Conservation (phyloP, 306 rosid species). For the Vicia villosa region DNA sequence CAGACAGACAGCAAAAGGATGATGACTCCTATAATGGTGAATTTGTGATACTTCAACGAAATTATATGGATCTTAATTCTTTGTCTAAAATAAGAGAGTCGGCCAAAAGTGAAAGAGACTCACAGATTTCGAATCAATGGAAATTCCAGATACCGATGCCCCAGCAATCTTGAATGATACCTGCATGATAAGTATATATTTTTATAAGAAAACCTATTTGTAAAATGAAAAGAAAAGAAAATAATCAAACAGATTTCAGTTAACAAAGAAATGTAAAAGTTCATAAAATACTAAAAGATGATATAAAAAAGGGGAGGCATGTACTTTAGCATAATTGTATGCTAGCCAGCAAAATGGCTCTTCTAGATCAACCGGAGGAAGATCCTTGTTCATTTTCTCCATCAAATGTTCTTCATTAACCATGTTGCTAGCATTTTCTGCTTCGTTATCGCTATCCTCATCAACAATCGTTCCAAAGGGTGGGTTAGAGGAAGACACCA, state of each 20-base stretch:
- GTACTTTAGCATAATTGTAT: slow-evolving; percentile 89
- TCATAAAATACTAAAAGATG: slow-evolving; percentile 11
- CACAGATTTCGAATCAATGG: slow-evolving; percentile 82
- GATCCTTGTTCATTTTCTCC: slow-evolving; percentile 91
- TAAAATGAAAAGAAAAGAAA: slow-evolving; percentile 8
- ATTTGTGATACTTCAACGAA: slow-evolving; percentile 25
- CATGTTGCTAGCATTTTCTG: slow-evolving; percentile 69
- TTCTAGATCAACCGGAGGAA: slow-evolving; percentile 92
- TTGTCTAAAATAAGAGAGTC: slow-evolving; percentile 5
- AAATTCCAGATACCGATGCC: slow-evolving; percentile 84
- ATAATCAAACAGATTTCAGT: slow-evolving; percentile 20
- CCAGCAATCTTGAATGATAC: slow-evolving; percentile 82
- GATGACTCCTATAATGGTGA: slow-evolving; percentile 25
- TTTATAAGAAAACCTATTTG: background rate
- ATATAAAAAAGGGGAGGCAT: slow-evolving; percentile 13
- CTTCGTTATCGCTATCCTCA: slow-evolving; percentile 82
- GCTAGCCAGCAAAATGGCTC: slow-evolving; percentile 99
- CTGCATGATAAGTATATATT: slow-evolving; percentile 42
- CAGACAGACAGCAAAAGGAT: slow-evolving; percentile 27
- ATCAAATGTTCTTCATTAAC: slow-evolving; percentile 77
- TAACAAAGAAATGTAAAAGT: slow-evolving; percentile 27
- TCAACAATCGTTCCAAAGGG: slow-evolving; percentile 52
- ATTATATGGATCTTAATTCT: slow-evolving; percentile 22
- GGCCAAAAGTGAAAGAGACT: slow-evolving; percentile 45
- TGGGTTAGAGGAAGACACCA: slow-evolving; percentile 47